Conservation (phyloP, 441 rosid genomes). For the Erysimum cheiri region DNA sequence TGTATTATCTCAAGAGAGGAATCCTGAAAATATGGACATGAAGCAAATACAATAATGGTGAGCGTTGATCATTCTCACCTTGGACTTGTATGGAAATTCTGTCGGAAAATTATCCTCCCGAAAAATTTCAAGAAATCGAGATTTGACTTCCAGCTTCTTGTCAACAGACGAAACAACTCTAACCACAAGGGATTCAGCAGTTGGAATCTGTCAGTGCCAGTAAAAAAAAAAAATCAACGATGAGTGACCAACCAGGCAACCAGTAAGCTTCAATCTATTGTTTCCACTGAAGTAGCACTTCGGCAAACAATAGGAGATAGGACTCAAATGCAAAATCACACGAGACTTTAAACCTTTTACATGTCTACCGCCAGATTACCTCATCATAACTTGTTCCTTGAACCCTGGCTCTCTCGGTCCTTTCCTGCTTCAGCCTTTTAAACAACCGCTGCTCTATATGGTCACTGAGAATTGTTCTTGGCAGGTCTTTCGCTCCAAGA, state of each 20-base stretch:
- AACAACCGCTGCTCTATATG: slow-evolving; percentile 91
- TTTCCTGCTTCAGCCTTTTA: slow-evolving; percentile 78
- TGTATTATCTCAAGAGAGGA: slow-evolving; percentile 10
- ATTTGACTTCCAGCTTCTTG: slow-evolving; percentile 97
- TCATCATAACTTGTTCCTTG: slow-evolving; percentile 88
- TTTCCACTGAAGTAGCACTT: slow-evolving; percentile 22
- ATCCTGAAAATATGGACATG: slow-evolving; percentile 11
- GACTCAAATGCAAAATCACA: slow-evolving; percentile 21
- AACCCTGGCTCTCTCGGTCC: slow-evolving; percentile 80
- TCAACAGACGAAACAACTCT: slow-evolving; percentile 99
- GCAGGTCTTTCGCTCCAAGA: slow-evolving; percentile 97
- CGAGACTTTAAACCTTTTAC: slow-evolving; percentile 28
- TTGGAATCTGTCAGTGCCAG: slow-evolving; percentile 68
- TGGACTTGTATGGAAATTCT: slow-evolving; percentile 95
- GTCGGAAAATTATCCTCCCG: slow-evolving; percentile 86
- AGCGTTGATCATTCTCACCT: slow-evolving; percentile 55
- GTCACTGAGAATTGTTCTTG: slow-evolving; percentile 93
- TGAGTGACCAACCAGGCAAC: slow-evolving; percentile 25
- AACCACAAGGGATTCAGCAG: slow-evolving; percentile 91
- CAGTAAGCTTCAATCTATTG: slow-evolving; percentile 32
- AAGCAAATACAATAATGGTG: slow-evolving; percentile 22
- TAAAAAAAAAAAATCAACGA: slow-evolving; percentile 25
- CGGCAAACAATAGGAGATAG: slow-evolving; percentile 2
- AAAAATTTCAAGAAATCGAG: slow-evolving; percentile 90
- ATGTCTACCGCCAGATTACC: slow-evolving; percentile 54